These are phyloP conservation scores for Acacia melanoxylon DNA, from an alignment of 306 rosid genomes.

Conservation along the genomic window DNA sequence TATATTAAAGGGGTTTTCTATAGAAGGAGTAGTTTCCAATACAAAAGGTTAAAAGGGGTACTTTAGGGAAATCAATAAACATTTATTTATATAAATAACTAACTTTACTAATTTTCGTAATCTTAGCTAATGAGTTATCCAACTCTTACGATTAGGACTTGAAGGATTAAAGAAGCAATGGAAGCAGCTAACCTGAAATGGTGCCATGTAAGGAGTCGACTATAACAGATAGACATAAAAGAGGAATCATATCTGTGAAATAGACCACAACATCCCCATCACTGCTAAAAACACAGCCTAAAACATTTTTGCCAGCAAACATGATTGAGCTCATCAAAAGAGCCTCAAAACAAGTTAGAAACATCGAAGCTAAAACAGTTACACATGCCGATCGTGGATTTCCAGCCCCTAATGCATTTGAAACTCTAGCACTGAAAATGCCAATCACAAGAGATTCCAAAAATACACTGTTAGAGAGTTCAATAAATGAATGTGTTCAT, in stretches of 20 bases:
- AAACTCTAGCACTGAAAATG: conserved; percentile 57
- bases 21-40: too few relatives aligned
- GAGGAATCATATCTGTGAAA: not conserved
- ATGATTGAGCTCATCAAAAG: not conserved
- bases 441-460: conserved; percentile 12
- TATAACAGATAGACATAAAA: not conserved
- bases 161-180: not conserved
- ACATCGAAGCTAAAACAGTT: not conserved
- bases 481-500: not conserved
- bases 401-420: conserved; percentile 43
- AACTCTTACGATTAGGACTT: too few relatives aligned
- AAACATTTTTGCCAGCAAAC: not conserved
- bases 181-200: not conserved
- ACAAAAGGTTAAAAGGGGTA: too few relatives aligned
- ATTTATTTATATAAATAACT: too few relatives aligned
- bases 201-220: not conserved
- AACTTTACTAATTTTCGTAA: too few relatives aligned
- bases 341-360: not conserved
- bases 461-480: not conserved
- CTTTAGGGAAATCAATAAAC: too few relatives aligned
- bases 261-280: not conserved
- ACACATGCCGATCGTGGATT: not conserved
- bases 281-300: not conserved
- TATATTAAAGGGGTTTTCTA: too few relatives aligned
- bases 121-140: too few relatives aligned